These are phyloP conservation scores for Albophoma yamanashiensis DNA, from an alignment of 2,329 filamentous ascomycete species.

Conservation along the genomic window DNA sequence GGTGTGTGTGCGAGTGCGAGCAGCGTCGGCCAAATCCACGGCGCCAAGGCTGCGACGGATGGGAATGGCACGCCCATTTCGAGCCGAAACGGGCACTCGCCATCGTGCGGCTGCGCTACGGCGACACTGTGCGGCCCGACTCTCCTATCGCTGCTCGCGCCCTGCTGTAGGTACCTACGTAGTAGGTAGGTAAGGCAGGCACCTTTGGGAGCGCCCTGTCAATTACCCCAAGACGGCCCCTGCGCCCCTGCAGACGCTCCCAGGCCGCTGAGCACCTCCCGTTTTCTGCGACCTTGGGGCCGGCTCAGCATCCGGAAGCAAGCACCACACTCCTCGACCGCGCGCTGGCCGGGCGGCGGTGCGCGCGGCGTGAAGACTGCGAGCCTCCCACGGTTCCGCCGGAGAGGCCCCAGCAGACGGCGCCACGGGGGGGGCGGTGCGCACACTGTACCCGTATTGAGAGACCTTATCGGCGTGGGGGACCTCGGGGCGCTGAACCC, in stretches of 20 bases:
- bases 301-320: neutral
- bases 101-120: slow-evolving; percentile 6
- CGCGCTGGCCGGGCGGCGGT: too few relatives aligned
- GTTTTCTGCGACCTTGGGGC: neutral
- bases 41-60: neutral
- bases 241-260: neutral
- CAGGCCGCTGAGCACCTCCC: neutral
- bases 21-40: neutral
- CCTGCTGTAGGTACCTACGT: too few relatives aligned
- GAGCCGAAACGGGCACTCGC: slow-evolving; percentile 3
- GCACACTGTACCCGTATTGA: neutral
- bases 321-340: neutral
- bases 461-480: neutral
- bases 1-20: too few relatives aligned
- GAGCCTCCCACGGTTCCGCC: too few relatives aligned
- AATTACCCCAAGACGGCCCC: too few relatives aligned
- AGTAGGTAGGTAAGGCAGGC: too few relatives aligned
- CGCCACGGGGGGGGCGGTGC: too few relatives aligned
- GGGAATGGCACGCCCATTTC: neutral
- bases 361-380: too few relatives aligned
- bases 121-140: slow-evolving; percentile 10
- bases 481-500: neutral
- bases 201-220: too few relatives aligned
- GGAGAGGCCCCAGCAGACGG: too few relatives aligned
- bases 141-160: neutral